phyloP scores from a whole-genome alignment of 2,329 filamentous ascomycete genomes.

The Cordyceps javanica region DNA sequence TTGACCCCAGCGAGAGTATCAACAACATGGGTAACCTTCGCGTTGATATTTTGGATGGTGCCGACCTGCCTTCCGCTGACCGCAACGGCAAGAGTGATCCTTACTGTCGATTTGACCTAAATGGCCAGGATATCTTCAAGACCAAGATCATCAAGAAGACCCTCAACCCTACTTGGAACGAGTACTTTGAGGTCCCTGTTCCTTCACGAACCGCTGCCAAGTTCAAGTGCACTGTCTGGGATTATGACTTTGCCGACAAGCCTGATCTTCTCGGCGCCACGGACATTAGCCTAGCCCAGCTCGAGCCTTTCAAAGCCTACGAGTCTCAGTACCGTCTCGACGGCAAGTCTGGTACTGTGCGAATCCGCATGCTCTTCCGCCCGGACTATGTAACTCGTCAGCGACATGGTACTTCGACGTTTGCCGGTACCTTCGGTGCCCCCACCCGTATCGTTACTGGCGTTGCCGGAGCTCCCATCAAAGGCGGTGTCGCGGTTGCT shows the following conservation, averaged over 20 bases:
- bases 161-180: conserved; percentile 89
- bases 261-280: conserved; percentile 82
- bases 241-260: conserved; percentile 96
- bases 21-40: conserved; percentile 97
- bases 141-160: conserved; percentile 97
- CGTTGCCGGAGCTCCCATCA: conserved; percentile 83
- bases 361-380: conserved; percentile 83
- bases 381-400: conserved; percentile 84
- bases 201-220: conserved; percentile 79
- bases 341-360: conserved; percentile 80
- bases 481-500: conserved; percentile 75
- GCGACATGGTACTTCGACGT: conserved; percentile 85
- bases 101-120: conserved; percentile 90
- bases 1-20: conserved; percentile 93
- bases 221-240: conserved; percentile 78
- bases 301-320: conserved; percentile 80
- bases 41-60: conserved; percentile 84
- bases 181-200: conserved; percentile 81
- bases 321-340: conserved; percentile 72
- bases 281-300: conserved; percentile 65
- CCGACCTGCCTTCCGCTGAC: conserved; percentile 86
- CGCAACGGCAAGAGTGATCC: conserved; percentile 96
- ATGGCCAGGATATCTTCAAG: conserved; percentile 87
- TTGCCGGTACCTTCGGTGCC: conserved; percentile 80
- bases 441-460: conserved; percentile 83